A percentile compares a stretch with the other conserved stretches of the same genome.
phyloP scores from a whole-genome alignment of 1,284 basidiomycete genomes.

The Ganoderma leucocontextum region DNA sequence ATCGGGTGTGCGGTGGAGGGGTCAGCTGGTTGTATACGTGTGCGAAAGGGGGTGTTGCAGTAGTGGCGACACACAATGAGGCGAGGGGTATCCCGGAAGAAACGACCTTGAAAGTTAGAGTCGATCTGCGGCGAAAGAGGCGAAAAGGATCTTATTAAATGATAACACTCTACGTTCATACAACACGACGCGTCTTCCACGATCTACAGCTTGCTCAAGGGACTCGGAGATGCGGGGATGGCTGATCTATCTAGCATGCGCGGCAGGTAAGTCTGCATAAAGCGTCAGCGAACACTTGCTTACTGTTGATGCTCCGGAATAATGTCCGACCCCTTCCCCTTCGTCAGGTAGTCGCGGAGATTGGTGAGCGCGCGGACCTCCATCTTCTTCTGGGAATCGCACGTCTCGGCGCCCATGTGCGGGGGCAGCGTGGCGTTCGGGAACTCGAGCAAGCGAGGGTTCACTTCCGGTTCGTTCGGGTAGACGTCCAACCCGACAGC shows the following conservation, averaged over 20 bases:
- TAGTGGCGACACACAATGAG: too few relatives aligned
- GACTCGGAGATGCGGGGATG: not conserved
- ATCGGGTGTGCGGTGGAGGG: too few relatives aligned
- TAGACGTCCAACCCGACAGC: constrained; percentile 91
- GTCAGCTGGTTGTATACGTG: too few relatives aligned
- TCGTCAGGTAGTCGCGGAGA: constrained; percentile 69
- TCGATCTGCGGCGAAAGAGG: too few relatives aligned
- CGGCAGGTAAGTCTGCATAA: not conserved
- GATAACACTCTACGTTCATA: not conserved
- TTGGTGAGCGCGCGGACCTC: constrained; percentile 81
- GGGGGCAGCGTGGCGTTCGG: constrained; percentile 87
- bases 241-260: constrained; percentile 1
- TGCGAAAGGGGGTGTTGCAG: too few relatives aligned
- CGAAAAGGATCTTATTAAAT: not conserved
- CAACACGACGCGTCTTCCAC: not conserved
- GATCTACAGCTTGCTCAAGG: constrained; percentile 5
- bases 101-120: too few relatives aligned
- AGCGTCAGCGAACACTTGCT: not conserved
- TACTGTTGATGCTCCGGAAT: constrained; percentile 62
- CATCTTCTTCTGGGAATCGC: constrained; percentile 85
- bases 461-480: constrained; percentile 88
- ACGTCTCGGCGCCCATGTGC: constrained; percentile 90
- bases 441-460: constrained; percentile 81
- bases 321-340: constrained; percentile 70
- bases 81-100: too few relatives aligned